Conservation (phyloP, 495 filamentous ascomycete genomes). For the Neurospora sp. region DNA sequence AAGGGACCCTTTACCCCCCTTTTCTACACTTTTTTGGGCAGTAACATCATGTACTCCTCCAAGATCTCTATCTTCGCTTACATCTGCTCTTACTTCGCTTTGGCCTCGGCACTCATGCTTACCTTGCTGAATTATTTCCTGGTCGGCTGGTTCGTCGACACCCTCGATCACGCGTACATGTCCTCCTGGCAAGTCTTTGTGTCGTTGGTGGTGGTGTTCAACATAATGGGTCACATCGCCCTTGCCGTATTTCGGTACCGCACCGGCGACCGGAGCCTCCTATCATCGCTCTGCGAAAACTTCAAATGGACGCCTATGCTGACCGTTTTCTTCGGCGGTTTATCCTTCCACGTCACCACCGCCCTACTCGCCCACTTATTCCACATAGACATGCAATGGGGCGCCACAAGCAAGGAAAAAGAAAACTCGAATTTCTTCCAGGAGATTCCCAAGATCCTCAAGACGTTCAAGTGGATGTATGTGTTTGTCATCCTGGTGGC, state of each 20-base stretch:
- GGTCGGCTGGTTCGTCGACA: constrained; percentile 56
- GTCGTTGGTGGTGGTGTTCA: constrained; percentile 55
- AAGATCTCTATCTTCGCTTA: constrained; percentile 70
- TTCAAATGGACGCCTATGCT: constrained; percentile 59
- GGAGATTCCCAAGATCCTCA: constrained; percentile 60
- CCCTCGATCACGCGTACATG: constrained; percentile 58
- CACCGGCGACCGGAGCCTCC: constrained; percentile 37
- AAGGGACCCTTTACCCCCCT: constrained; percentile 58
- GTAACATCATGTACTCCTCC: constrained; percentile 55
- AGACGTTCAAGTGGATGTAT: constrained; percentile 61
- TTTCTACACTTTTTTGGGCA: constrained; percentile 52
- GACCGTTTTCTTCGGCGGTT: constrained; percentile 52
- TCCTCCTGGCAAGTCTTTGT: constrained; percentile 61
- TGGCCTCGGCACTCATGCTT: constrained; percentile 62
- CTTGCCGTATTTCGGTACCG: constrained; percentile 52
- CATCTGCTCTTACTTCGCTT: constrained; percentile 70
- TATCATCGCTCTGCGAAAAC: constrained; percentile 46
- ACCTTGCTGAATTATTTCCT: constrained; percentile 64
- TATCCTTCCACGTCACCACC: constrained; percentile 53
- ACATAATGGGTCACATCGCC: constrained; percentile 49
- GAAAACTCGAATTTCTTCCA: constrained; percentile 65
- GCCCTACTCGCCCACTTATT: constrained; percentile 54
- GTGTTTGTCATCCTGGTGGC: constrained; percentile 48
- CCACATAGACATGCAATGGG: constrained; percentile 58
- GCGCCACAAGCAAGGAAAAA: constrained; percentile 53